Percentiles rank a stretch among this genome's conserved stretches.
These are phyloP conservation scores for Linum lewisii DNA, from an alignment of 345 rosid genomes.

Conservation along the genomic window DNA sequence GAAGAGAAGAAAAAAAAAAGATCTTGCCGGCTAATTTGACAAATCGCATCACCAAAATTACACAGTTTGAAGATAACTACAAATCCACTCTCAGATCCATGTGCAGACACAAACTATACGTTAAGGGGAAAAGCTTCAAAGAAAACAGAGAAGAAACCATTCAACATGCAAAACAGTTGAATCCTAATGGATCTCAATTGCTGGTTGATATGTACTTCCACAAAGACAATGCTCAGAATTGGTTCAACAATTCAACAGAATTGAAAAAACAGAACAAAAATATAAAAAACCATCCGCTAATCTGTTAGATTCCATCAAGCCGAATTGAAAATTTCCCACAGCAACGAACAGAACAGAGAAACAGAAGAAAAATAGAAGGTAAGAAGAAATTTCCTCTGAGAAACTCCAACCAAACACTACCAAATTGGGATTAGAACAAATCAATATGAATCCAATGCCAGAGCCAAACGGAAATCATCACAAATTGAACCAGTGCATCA, in stretches of 20 bases:
- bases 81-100: background rate
- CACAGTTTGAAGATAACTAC: background rate
- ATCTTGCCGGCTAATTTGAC: no score
- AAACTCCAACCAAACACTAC: constrained; percentile 30
- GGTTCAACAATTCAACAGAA: background rate
- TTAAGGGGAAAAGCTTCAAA: background rate
- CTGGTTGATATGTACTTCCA: background rate
- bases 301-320: no score
- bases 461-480: background rate
- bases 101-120: background rate
- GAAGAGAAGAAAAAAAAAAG: no score
- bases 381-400: background rate
- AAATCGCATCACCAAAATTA: no score
- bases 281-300: background rate
- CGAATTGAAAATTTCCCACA: background rate
- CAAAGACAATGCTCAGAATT: background rate
- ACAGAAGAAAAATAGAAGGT: constrained; percentile 9
- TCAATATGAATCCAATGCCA: background rate
- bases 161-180: background rate
- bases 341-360: background rate
- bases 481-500: background rate
- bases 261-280: constrained; percentile 4
- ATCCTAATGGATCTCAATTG: background rate
- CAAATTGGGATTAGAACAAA: background rate
- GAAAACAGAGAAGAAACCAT: background rate